Percentiles rank a stretch among this genome's conserved stretches.
phyloP scores from a whole-genome alignment of 2,329 filamentous ascomycete genomes.

The Aureobasidium namibiae region DNA sequence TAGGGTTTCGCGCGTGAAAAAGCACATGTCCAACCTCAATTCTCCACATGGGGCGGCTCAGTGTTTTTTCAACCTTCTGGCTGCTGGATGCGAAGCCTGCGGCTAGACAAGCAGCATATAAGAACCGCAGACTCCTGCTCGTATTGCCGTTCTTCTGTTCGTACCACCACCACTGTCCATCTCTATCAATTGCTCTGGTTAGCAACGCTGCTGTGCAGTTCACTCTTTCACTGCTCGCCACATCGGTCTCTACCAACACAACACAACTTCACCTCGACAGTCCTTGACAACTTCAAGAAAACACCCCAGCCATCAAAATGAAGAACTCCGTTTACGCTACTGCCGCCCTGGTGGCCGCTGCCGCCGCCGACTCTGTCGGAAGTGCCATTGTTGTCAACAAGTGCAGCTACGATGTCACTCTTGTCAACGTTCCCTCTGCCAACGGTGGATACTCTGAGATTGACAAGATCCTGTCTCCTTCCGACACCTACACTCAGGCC shows the following conservation, averaged over 20 bases:
- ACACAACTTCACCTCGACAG: background rate
- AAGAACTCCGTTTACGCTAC: constrained; percentile 22
- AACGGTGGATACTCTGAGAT: constrained; percentile 20
- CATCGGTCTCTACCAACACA: constrained; percentile 21
- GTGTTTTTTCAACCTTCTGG: constrained; percentile 12
- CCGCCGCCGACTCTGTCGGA: constrained; percentile 17
- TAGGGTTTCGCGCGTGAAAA: constrained; percentile 12
- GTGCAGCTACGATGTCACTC: constrained; percentile 25
- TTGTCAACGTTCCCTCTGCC: constrained; percentile 23
- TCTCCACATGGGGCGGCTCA: constrained; percentile 15
- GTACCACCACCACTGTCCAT: constrained; percentile 19
- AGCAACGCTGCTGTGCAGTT: constrained; percentile 28
- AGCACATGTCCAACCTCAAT: constrained; percentile 12
- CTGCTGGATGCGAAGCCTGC: constrained; percentile 6
- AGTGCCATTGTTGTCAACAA: constrained; percentile 25
- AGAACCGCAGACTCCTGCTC: constrained; percentile 15
- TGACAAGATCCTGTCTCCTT: constrained; percentile 19
- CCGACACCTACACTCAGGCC: constrained; percentile 24
- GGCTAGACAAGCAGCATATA: constrained; percentile 6
- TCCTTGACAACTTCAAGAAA: constrained; percentile 12
- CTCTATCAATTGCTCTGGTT: constrained; percentile 24
- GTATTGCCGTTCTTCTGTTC: constrained; percentile 8
- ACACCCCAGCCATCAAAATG: constrained; percentile 16
- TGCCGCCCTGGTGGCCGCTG: constrained; percentile 19
- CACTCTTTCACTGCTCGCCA: constrained; percentile 23